Conservation (phyloP, 208 protist genomes). For the Herpetomonas tarakana region DNA sequence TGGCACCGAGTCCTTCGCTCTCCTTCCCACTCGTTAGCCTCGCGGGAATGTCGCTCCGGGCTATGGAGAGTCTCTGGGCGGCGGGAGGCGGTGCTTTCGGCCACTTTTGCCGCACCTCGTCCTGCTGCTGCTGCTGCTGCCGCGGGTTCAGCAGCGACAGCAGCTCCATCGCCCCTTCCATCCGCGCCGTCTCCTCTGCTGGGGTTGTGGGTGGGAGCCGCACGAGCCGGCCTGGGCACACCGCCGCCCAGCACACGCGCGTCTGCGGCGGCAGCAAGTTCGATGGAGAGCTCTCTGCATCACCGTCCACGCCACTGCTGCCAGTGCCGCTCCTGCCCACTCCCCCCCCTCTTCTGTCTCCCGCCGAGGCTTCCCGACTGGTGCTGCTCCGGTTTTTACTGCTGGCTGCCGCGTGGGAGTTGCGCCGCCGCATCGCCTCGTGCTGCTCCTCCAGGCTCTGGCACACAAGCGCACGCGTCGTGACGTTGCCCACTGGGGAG, state of each 20-base stretch:
- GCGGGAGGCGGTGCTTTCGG: no score
- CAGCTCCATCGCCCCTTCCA: neutral
- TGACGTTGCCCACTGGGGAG: constrained; percentile 38
- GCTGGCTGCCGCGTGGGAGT: neutral
- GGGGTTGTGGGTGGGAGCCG: neutral
- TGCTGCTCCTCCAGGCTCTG: constrained; percentile 28
- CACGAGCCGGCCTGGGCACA: constrained; percentile 16
- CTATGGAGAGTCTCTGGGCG: no score
- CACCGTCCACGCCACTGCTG: neutral
- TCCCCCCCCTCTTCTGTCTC: no score
- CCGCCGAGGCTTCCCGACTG: neutral
- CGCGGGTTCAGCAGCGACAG: neutral
- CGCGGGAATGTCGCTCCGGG: no score
- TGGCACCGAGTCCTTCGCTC: neutral
- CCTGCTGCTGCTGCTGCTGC: constrained; percentile 3
- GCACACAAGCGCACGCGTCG: constrained; percentile 44
- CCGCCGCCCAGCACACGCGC: neutral
- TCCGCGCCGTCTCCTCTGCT: neutral
- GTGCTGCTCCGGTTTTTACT: neutral
- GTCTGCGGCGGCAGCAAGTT: neutral
- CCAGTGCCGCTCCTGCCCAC: neutral
- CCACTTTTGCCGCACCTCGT: no score
- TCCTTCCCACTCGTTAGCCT: no score
- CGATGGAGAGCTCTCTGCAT: no score
- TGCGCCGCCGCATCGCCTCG: neutral